Evolutionary conservation across 805 yeast species (phyloP), one percentile per base, ranked within the genome.

Genomic region (Wickerhamiella slavikovae): DNA sequence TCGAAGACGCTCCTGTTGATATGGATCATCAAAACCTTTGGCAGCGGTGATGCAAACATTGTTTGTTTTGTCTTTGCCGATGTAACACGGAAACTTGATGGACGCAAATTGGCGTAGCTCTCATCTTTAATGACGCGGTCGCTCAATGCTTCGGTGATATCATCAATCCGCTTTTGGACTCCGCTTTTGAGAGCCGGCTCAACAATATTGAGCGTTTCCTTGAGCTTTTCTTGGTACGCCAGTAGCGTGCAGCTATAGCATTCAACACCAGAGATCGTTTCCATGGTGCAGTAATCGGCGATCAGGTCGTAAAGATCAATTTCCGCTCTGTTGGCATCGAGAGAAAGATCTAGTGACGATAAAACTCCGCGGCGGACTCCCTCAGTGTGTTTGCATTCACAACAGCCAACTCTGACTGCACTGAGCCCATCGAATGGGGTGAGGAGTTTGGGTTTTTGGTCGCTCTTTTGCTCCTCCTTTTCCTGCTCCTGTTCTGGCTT

Each of bases 1-100:
- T 85, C 95, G 50, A 82, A 85, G 10, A 79, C 94, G 2, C 93
- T 79, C 45, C 98, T 66, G 49, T 85, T 85, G 37, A 85, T 75
- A 49, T 89, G 96, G 25, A 85, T 64, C 31, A 85, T 68, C 27
- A 85, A 58, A 14, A 51, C 40, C 17, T 44, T 49, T 32, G 79
- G 60, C 8, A 82, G 74, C 1, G 95, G 93, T 43, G 83, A 62
- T 15, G 80, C 64, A 38, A 82, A 65, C 42, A 68, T 62, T 15
- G 73, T 73, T 45, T 83, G 94, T 48, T 82, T 83, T 2, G 83
- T 71, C 51, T 85, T 85, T 29, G 68, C 71, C 2, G 79, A 67
- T 46, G 76, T 77, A 32, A 70, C 64, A 33, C 71, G 64, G 68
- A 72, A 69, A 44, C 71, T 72, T 39, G 74, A 68, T 8, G 80